Percentiles rank a stretch among this genome's conserved stretches.
These are phyloP conservation scores for Curvularia sp. DNA, from an alignment of 2,329 filamentous ascomycete genomes.

Conservation along the genomic window DNA sequence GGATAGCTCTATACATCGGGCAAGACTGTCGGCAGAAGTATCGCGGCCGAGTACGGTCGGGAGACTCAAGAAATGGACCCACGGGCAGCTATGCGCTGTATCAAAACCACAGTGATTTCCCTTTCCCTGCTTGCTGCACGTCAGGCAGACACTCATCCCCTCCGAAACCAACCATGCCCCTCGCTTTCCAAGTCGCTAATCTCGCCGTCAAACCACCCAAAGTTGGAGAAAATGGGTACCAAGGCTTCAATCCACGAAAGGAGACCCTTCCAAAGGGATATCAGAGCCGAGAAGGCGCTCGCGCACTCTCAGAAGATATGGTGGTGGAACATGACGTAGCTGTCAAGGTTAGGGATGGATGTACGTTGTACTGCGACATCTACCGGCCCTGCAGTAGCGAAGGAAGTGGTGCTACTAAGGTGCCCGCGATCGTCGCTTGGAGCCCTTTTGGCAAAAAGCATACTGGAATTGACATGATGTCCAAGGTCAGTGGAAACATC, in stretches of 20 bases:
- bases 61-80: background rate
- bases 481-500: background rate
- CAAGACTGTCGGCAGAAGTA: background rate
- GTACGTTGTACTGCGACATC: conserved; percentile 19
- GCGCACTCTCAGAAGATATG: conserved; percentile 13
- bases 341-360: conserved; percentile 20
- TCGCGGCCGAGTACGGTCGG: conserved; percentile 16
- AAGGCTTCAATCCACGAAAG: conserved; percentile 19
- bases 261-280: conserved; percentile 16
- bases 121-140: background rate
- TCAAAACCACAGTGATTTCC: conserved; percentile 8
- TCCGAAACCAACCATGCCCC: conserved; percentile 2
- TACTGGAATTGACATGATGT: conserved; percentile 18
- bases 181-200: conserved; percentile 19
- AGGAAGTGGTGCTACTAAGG: conserved; percentile 21
- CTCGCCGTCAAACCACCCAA: conserved; percentile 18
- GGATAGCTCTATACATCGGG: background rate
- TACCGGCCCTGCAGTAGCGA: conserved; percentile 30
- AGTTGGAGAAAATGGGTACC: conserved; percentile 18
- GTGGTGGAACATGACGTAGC: conserved; percentile 18
- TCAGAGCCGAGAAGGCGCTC: conserved; percentile 11
- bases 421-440: conserved; percentile 56
- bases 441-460: conserved; percentile 54
- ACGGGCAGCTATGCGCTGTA: background rate
- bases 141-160: background rate